These are phyloP conservation scores for Dactylellina parvicollis DNA, from an alignment of 2,329 filamentous ascomycete genomes.

Conservation along the genomic window DNA sequence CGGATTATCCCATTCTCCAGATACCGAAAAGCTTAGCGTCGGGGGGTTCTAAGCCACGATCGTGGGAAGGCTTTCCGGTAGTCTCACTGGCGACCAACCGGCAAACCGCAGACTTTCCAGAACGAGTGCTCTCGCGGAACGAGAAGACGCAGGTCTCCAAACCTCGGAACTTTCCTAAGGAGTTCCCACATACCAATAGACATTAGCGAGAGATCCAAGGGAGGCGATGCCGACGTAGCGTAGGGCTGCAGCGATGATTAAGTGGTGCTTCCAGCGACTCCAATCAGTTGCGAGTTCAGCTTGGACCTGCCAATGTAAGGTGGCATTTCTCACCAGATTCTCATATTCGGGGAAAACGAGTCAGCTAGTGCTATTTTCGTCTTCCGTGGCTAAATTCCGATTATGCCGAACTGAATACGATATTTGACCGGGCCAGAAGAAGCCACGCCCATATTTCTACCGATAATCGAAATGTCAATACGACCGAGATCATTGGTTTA, in stretches of 20 bases:
- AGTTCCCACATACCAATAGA: neutral
- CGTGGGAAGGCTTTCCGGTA: conserved; percentile 28
- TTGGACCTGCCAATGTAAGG: neutral
- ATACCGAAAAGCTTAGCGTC: conserved; percentile 34
- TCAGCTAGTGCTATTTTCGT: too few relatives aligned
- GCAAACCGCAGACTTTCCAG: conserved; percentile 9
- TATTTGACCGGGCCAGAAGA: too few relatives aligned
- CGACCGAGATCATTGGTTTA: too few relatives aligned
- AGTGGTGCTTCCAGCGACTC: conserved; percentile 8
- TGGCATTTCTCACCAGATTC: too few relatives aligned
- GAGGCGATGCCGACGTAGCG: conserved; percentile 27
- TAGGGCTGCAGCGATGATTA: conserved; percentile 38
- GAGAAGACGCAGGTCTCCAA: neutral
- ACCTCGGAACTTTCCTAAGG: conserved; percentile 25
- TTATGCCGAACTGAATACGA: too few relatives aligned
- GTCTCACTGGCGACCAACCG: conserved; percentile 18
- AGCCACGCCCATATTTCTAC: too few relatives aligned
- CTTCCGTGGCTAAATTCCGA: too few relatives aligned
- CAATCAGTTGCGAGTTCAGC: conserved; percentile 6
- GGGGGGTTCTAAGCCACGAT: conserved; percentile 31
- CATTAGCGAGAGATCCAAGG: conserved; percentile 39
- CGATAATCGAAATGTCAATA: too few relatives aligned
- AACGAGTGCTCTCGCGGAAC: neutral
- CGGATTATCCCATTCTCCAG: too few relatives aligned
- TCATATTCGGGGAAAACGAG: too few relatives aligned